Base-by-base conservation (phyloP, 805 yeast genomes). In the Phaffomyces thermotolerans region DNA sequence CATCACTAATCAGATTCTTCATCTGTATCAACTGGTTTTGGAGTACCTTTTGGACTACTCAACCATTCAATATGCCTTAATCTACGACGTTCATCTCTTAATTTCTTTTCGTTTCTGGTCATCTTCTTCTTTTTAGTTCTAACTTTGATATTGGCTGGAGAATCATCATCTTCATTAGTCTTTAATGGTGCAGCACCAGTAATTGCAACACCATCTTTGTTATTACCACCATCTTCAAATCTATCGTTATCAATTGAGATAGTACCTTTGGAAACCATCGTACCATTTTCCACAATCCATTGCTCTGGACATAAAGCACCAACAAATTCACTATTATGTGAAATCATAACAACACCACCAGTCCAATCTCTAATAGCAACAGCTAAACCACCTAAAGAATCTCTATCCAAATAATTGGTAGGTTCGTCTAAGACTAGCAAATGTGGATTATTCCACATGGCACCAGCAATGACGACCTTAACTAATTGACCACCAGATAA, bases 391-490 rank as follows among this genome's bases (percentile, higher is more conserved):
- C 98, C 99, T 50, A 91, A 75, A 23, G 98, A 90, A 65, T 91
- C 99, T 74, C 99, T 84, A 68, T 91, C 99, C 69, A 91, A 74
- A 73, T 93, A 91, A 71, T 91, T 91, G 59, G 98, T 91, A 64
- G 99, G 99, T 77, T 91, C 99, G 68, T 91, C 99, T 49, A 91
- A 75, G 36, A 91, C 99, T 51, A 91, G 76, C 66, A 91, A 77
- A 66, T 91, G 99, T 17, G 99, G 99, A 63, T 91, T 93, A 69
- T 93, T 91, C 99, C 99, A 91, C 93, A 91, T 91, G 52, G 98
- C 97, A 68, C 98, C 99, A 13, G 98, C 98, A 71, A 91, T 91
- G 48, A 91, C 99, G 51, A 91, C 98, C 68, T 91, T 91, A 48
- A 91, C 99, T 63, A 91, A 76, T 71, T 91, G 99, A 58, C 99